Base-by-base conservation (phyloP, 139 green algal species). In the Closterium sp. region DNA sequence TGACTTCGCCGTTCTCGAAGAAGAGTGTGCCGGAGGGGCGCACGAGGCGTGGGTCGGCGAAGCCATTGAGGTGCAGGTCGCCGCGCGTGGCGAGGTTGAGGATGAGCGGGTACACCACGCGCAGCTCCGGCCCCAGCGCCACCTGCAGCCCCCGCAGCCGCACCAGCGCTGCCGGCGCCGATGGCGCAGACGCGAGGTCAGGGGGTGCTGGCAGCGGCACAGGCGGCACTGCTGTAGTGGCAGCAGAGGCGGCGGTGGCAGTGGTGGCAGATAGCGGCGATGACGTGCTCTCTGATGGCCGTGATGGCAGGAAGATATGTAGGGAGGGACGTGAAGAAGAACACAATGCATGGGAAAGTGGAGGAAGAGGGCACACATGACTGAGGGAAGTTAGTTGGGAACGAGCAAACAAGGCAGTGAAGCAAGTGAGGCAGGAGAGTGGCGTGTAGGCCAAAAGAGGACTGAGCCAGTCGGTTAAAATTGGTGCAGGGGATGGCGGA, bases 91-190 rank as follows among this genome's bases (percentile, higher is more conserved):
- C 92, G 94, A 94, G 93, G 84, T 94, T 94, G 70, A 94, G 92
- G 85, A 99, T 97, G 70, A 99, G 95, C 2, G 98, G 98, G 94
- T 98, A 98, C 88, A 97, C 92, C 3, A 97, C 96, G 1, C 97
- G 91, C 91, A 99, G 95, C 90, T 99, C 98, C 2, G 97, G 97
- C 1, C 97, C 97, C 88, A 99, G 95, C 62, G 93, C 88, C 24
- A 99, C 86, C 87, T 88, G 86, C 86, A 97, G 95, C 31, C 93
- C 93, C 70, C 95, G 19, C 70, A 95, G 86, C 50, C 88, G 21
- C 31, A 94, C 89, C 30, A 30, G 28, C 9, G 70, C 89, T 9
- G 29, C 88, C 30, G 73, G 32, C 10, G 84, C 50, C 50, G 50
- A 73, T 21, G 50, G 50, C 13, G 50, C 50, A 22, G 50, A 73